Percentiles rank a stretch among this genome's conserved stretches.
phyloP scores from a whole-genome alignment of 2,329 filamentous ascomycete species.

The Mycogone perniciosa region DNA sequence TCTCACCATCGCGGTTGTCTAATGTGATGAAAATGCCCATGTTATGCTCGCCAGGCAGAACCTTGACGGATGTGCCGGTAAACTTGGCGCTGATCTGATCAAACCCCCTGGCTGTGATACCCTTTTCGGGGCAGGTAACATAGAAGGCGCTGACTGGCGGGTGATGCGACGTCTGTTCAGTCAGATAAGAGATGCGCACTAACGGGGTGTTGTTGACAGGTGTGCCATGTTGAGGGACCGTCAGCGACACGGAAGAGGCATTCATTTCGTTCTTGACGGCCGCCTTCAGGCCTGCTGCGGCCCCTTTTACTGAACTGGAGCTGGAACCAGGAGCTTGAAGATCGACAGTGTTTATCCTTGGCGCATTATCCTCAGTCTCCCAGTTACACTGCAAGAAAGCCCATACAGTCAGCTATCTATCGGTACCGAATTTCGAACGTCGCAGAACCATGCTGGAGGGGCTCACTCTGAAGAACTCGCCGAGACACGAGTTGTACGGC shows the following conservation, averaged over 20 bases:
- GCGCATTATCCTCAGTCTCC: conserved; percentile 78
- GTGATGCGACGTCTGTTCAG: conserved; percentile 96
- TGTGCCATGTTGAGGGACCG: conserved; percentile 44
- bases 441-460: background rate
- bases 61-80: conserved; percentile 88
- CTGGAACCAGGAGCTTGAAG: conserved; percentile 26
- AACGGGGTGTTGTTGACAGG: conserved; percentile 38
- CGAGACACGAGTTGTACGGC: conserved; percentile 93
- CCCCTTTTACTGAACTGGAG: conserved; percentile 32
- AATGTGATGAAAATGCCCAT: conserved; percentile 91
- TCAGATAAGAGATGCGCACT: conserved; percentile 83
- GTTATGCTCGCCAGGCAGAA: conserved; percentile 88
- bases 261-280: conserved; percentile 38
- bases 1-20: conserved; percentile 72
- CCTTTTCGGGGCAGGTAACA: conserved; percentile 85
- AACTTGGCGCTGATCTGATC: conserved; percentile 98
- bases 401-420: background rate
- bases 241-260: conserved; percentile 43
- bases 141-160: conserved; percentile 95
- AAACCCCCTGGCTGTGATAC: conserved; percentile 80
- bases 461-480: conserved; percentile 90
- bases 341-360: conserved; percentile 51
- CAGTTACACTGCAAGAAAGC: conserved; percentile 68
- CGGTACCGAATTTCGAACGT: background rate
- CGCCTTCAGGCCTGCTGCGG: conserved; percentile 44